These are phyloP conservation scores for Fusarium albidum DNA, from an alignment of 2,329 filamentous ascomycete species.

Conservation along the genomic window DNA sequence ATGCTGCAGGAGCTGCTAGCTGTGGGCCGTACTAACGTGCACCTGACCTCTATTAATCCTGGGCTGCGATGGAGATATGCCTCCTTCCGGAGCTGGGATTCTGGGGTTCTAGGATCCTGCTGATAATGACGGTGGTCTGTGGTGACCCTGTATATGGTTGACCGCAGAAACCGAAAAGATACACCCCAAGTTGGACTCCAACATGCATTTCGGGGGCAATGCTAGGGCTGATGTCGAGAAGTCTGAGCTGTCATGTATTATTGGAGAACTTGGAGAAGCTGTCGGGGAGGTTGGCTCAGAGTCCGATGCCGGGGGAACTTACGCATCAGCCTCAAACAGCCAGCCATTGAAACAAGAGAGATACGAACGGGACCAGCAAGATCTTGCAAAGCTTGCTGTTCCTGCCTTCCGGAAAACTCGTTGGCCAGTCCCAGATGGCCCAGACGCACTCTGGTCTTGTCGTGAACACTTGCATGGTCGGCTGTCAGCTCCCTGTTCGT, in stretches of 20 bases:
- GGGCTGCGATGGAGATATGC: conserved; percentile 36
- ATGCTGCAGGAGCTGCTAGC: conserved; percentile 34
- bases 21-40: conserved; percentile 35
- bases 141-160: conserved; percentile 22
- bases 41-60: conserved; percentile 38
- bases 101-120: conserved; percentile 24
- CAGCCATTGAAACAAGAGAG: not conserved
- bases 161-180: conserved; percentile 20
- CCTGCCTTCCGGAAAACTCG: not conserved
- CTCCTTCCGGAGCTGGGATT: conserved; percentile 33
- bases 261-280: conserved; percentile 22
- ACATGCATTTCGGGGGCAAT: conserved; percentile 21
- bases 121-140: conserved; percentile 18
- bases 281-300: conserved; percentile 1
- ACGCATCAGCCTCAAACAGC: conserved; percentile 1
- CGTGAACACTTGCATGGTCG: conserved; percentile 23
- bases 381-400: not conserved
- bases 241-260: conserved; percentile 15
- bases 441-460: conserved; percentile 14
- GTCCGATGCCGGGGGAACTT: conserved; percentile 6
- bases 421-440: conserved; percentile 13
- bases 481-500: conserved; percentile 29
- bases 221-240: conserved; percentile 29
- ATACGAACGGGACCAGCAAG: not conserved
- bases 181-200: conserved; percentile 26